phyloP scores from a whole-genome alignment of 495 filamentous ascomycete species.

The Hypoxylon rickii region DNA sequence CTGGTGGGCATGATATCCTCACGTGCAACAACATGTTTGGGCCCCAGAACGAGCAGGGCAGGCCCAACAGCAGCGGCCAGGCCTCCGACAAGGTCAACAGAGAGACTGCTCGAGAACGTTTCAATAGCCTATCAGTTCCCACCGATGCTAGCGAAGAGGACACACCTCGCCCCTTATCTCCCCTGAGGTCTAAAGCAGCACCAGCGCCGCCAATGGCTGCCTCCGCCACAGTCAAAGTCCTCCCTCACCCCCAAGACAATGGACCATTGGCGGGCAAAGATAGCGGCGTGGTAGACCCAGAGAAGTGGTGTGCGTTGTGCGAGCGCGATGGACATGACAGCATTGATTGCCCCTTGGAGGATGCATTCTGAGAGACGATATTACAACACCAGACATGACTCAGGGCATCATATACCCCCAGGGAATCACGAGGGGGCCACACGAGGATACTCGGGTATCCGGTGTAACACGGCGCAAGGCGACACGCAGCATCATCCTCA shows the following conservation, averaged over 20 bases:
- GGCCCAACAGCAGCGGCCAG: conserved; percentile 25
- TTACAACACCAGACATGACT: conserved; percentile 4
- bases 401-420: conserved; percentile 1
- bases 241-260: conserved; percentile 67
- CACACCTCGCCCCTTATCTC: conserved; percentile 57
- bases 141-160: conserved; percentile 41
- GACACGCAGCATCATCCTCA: conserved; percentile 4
- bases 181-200: conserved; percentile 45
- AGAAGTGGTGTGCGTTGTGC: conserved; percentile 96
- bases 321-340: conserved; percentile 96
- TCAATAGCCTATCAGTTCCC: conserved; percentile 48
- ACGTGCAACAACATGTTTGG: conserved; percentile 89
- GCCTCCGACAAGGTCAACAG: conserved; percentile 40
- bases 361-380: conserved; percentile 58
- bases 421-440: not conserved
- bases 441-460: not conserved
- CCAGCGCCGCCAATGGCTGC: conserved; percentile 26
- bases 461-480: conserved; percentile 2
- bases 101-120: conserved; percentile 52
- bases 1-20: conserved; percentile 89
- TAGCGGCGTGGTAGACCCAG: conserved; percentile 74
- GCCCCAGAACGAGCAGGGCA: conserved; percentile 44
- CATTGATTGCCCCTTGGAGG: conserved; percentile 93
- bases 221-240: conserved; percentile 40
- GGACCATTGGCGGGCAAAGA: conserved; percentile 82